Evolutionary conservation across 257 asterid genomes (phyloP), one percentile per base, ranked within the genome.

Genomic region (Hygrophila difformis): DNA sequence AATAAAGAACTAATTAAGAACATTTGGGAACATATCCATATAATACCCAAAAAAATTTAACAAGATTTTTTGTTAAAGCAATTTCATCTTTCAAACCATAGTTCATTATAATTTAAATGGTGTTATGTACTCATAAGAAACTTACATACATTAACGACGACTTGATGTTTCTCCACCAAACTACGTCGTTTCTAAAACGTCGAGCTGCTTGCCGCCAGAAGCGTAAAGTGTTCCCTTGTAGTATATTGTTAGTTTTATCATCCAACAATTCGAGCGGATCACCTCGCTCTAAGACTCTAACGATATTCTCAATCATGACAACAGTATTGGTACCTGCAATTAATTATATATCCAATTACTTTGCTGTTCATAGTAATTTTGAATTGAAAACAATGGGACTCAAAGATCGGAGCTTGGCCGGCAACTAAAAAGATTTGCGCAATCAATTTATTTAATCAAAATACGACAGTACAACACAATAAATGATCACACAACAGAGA

Each of bases 101-200:
- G 5, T 50, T 29, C 43, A 29, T 11, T n/a, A 28, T 18, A 18
- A 38, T 50, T 42, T 57, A 17, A 43, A 18, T 28, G 12, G 36
- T 51, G 60, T 34, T 12, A 31, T 43, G 48, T 45, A 54, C 44
- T n/a, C n/a, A n/a, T 44, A 59, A 61, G 49, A 19, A 60, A 70
- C 96, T 66, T 79, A 89, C 97, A 71, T 82, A n/a, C n/a, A n/a
- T n/a, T n/a, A n/a, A n/a, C n/a, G n/a, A n/a, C 44, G 85, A 87
- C 70, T 82, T 84, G 70, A 84, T 85, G 57, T 89, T 89, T 79
- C 93, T 82, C 97, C 97, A 89, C 97, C 97, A 89, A 33, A 79
- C 78, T 19, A 78, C 73, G 83, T 55, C 73, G 83, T 55, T 85
- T 70, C 91, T 78, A 56, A 77, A 84, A 21, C 94, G 94, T 8